A percentile compares a stretch with the other conserved stretches of the same genome.
phyloP scores from a whole-genome alignment of 345 rosid genomes.

The Arabidopsis suecica region DNA sequence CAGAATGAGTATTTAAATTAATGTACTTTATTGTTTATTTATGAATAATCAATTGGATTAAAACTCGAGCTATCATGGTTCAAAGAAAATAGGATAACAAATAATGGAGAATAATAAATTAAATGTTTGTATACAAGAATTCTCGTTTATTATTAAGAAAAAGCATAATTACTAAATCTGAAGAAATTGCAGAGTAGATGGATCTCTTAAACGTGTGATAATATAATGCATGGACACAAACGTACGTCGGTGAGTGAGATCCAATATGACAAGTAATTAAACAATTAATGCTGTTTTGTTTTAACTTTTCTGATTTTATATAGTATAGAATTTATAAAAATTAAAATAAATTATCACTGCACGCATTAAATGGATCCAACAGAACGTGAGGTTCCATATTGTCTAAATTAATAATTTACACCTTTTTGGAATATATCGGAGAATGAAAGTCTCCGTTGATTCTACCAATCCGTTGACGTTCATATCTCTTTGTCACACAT shows the following conservation, averaged over 20 bases:
- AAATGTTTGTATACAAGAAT: background rate
- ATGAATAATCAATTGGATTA: too few relatives aligned
- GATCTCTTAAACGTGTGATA: slow-evolving; percentile 41
- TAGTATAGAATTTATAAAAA: background rate
- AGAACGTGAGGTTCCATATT: slow-evolving; percentile 49
- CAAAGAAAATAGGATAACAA: background rate
- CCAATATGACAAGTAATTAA: slow-evolving; percentile 45
- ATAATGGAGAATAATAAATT: background rate
- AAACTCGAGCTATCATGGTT: too few relatives aligned
- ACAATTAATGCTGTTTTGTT: slow-evolving; percentile 34
- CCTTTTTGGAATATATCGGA: slow-evolving; percentile 60
- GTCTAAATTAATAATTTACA: slow-evolving; percentile 44
- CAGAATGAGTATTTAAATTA: too few relatives aligned
- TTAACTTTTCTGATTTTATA: background rate
- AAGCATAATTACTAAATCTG: slow-evolving; percentile 18
- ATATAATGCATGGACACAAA: slow-evolving; percentile 41
- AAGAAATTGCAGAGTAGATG: slow-evolving; percentile 27
- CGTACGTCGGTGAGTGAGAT: slow-evolving; percentile 49
- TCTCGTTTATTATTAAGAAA: background rate
- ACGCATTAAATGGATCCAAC: slow-evolving; percentile 50
- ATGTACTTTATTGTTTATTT: too few relatives aligned
- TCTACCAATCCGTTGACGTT: slow-evolving; percentile 56
- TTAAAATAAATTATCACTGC: slow-evolving; percentile 35
- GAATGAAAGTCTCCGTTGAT: slow-evolving; percentile 81
- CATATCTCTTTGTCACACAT: slow-evolving; percentile 42